Conservation (phyloP, 2,329 filamentous ascomycete genomes). For the Penicillium sp. region DNA sequence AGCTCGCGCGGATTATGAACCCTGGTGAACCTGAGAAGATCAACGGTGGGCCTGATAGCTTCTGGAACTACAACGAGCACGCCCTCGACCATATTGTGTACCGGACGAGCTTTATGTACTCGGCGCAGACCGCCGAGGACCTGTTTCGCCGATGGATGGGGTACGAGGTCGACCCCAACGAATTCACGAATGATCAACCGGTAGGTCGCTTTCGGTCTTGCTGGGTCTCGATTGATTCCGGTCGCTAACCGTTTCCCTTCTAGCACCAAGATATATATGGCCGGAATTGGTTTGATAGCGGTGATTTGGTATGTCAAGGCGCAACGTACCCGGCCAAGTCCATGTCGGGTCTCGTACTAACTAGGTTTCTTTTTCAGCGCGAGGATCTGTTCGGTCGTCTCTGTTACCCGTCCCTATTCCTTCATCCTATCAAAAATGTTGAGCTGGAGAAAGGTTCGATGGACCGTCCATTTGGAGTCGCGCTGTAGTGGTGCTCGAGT, state of each 20-base stretch:
- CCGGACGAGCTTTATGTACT: background rate
- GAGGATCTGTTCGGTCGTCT: conserved; percentile 1
- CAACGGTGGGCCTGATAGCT: background rate
- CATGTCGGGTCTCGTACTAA: background rate
- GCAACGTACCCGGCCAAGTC: background rate
- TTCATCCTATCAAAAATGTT: background rate
- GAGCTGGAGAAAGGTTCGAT: background rate
- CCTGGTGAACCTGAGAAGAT: background rate
- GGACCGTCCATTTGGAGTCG: too few relatives aligned
- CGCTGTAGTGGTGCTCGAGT: too few relatives aligned
- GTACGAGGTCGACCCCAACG: background rate
- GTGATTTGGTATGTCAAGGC: conserved; percentile 1
- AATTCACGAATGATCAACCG: background rate
- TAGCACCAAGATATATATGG: conserved; percentile 1
- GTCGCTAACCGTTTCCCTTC: background rate
- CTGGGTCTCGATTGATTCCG: background rate
- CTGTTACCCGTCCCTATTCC: conserved; percentile 3
- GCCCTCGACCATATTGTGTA: background rate
- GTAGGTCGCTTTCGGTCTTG: background rate
- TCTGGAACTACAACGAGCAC: conserved; percentile 2
- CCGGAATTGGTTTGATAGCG: conserved; percentile 1
- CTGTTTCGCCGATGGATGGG: conserved; percentile 1
- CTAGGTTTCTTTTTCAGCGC: background rate
- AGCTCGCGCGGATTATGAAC: background rate
- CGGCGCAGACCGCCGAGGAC: background rate